Evolutionary conservation across 1,139 yeast species (phyloP), one percentile per base, ranked within the genome.

Genomic region (Diutina rugosa): DNA sequence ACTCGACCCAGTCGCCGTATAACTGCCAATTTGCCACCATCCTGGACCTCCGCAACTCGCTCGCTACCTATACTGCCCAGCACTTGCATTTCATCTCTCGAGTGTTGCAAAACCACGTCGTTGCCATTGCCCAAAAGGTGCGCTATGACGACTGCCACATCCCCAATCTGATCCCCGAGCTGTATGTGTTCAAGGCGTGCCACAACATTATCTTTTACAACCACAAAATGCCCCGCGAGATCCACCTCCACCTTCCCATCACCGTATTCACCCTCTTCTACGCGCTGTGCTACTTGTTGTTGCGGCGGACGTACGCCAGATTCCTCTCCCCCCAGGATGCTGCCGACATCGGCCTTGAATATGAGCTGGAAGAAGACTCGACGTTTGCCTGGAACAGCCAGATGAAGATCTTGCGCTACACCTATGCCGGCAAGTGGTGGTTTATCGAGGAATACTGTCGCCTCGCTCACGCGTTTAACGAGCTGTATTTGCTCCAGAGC

Each of bases 111-210:
- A 71, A 71, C 59, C 62, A 62, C 6, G 62, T 68, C 12, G 64
- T 71, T 26, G 54, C 70, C 47, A 63, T 65, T 1, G 62, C 69
- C 2, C 72, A 69, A 57, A 70, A 70, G 57, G 62, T 67, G 6
- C 66, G 66, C 41, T 68, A 65, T 57, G 72, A 68, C 53, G 64
- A 68, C 56, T 64, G 63, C 1, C 57, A 59, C 29, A 62, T 67
- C 4, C 63, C 69, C 21, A 67, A 66, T 46, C 59, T 60, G 21
- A 60, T 67, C 3, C 70, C 72, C 0, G 70, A 68, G 26, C 58
- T 61, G 16, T 59, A 59, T 14, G 62, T 70, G 16, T 57, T 63
- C 9, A 57, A 59, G 46, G 72, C 74, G 0, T 60, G 72, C 5
- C 63, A 61, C 52, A 70, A 71, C 56, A 66, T 71, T 32, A 58